Base-by-base conservation (phyloP, 2,329 filamentous ascomycete species). In the Fusarium burgessii region DNA sequence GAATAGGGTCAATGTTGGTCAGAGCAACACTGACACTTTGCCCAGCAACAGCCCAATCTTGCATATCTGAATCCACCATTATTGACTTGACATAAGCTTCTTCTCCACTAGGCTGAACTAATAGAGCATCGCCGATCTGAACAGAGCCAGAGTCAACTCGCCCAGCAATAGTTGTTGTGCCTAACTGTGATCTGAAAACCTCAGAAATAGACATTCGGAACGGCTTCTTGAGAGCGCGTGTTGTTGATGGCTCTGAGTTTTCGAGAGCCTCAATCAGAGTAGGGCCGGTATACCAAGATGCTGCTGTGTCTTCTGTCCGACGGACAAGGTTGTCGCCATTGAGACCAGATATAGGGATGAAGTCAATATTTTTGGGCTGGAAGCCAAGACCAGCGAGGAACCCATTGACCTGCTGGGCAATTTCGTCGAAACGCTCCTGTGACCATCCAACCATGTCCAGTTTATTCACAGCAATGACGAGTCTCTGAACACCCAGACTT, bases 381-480 rank as follows among this genome's bases (percentile, higher is more conserved):
- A 98, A 99, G 3, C 93, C 94, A 1, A 95, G 93, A 2, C 91
- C 89, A 0, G 88, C 90, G 66, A 99, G 84, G 79, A 99, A 98
- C 1, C 93, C 91, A 0, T 89, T 89, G 70, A 97, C 90, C 76
- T 97, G 93, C 68, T 94, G 89, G 45, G 89, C 87, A 61, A 99
- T 98, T 75, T 97, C 92, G 27, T 93, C 88, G 74, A 97, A 99
- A 4, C 94, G 89, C 7, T 90, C 90, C 79, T 93, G 85, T 4
- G 91, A 93, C 97, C 97, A 99, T 9, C 85, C 84, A 10, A 95
- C 90, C 18, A 91, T 91, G 79, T 99, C 96, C 76, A 99, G 91
- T 80, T 99, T 99, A 83, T 99, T 99, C 67, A 99, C 90, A 3
- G 93, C 95, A 32, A 99, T 92, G 43, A 99, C 91, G 18, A 99